These are phyloP conservation scores for Microstegium vimineum DNA, from an alignment of 176 grass and related monocot species.

Conservation along the genomic window DNA sequence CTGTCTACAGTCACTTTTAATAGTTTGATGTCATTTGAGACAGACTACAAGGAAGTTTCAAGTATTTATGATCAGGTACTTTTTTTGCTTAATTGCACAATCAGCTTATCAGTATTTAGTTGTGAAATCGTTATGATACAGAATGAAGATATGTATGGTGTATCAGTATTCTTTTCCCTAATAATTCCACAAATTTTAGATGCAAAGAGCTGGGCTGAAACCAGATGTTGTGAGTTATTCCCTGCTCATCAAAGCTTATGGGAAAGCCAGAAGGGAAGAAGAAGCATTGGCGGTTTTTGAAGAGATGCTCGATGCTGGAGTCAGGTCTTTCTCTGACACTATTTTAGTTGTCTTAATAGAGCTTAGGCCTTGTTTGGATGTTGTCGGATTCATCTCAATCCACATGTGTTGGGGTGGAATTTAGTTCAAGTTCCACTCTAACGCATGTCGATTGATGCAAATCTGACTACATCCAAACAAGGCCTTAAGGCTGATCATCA, in stretches of 20 bases:
- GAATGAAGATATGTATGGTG: slow-evolving; percentile 5
- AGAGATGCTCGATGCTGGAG: slow-evolving; percentile 99
- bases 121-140: neutral
- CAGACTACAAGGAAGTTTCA: slow-evolving; percentile 91
- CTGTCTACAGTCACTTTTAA: slow-evolving; percentile 86
- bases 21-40: slow-evolving; percentile 96
- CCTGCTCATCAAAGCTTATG: slow-evolving; percentile 92
- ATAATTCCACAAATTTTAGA: slow-evolving; percentile 45
- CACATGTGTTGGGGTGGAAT: too few relatives aligned
- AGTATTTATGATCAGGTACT: slow-evolving; percentile 97
- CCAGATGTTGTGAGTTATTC: slow-evolving; percentile 99
- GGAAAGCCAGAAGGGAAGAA: slow-evolving; percentile 87
- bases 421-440: too few relatives aligned
- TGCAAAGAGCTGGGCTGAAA: slow-evolving; percentile 80
- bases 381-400: too few relatives aligned
- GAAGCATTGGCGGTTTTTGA: slow-evolving; percentile 94
- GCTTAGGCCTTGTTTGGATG: neutral
- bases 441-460: too few relatives aligned
- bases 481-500: too few relatives aligned
- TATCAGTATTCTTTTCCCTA: neutral
- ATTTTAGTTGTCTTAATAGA: neutral
- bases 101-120: neutral
- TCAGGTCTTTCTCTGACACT: slow-evolving; percentile 63
- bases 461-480: too few relatives aligned
- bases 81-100: slow-evolving; percentile 14